Base-by-base conservation (phyloP, 176 grass and related monocot genomes). In the Puccinellia tenuiflora region DNA sequence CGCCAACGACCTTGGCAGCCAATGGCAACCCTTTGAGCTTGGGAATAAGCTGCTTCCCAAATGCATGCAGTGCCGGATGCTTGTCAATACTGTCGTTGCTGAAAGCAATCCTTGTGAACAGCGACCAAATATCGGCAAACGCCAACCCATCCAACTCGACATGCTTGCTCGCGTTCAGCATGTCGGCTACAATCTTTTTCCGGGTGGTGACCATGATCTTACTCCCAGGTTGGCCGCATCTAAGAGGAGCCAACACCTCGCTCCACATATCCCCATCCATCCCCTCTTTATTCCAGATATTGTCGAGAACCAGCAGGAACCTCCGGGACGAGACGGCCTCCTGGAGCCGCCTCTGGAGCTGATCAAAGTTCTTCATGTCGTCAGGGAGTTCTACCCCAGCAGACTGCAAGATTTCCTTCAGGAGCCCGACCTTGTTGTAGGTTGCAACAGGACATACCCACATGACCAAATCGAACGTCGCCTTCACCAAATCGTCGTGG, bases 171-270 rank as follows among this genome's bases (percentile, higher is more conserved):
- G 78, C 75, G 15, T 20, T 3, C 40, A 88, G 48, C 68, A 71
- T 16, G 0, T 17, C 16, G 0, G 78, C 83, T 25, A 89, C 78
- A 0, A 68, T 73, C 39, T 14, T 73, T 42, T 54, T 28, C 6
- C 83, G 29, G 9, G 55, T 89, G 63, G 90, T 92, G 0, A 92
- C 24, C 2, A 92, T 13, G 20, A 92, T 89, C 73, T 31, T 83
- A 20, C 90, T 92, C 4, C 79, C 83, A 2, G 10, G 37, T 7
- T 16, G 0, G 12, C 86, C 86, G 2, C 2, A 3, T 47, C 46
- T 39, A 4, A 91, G 45, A 17, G 90, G 90, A 1, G 34, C 86
- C 21, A 88, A 29, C 22, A 88, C 81, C 30, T 88, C 50, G 9
- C 1, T 9, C 81, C 85, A 87, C 29, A 62, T 13, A 68, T 31